These are phyloP conservation scores for Leccinum arenicola DNA, from an alignment of 768 basidiomycete genomes.

Conservation along the genomic window DNA sequence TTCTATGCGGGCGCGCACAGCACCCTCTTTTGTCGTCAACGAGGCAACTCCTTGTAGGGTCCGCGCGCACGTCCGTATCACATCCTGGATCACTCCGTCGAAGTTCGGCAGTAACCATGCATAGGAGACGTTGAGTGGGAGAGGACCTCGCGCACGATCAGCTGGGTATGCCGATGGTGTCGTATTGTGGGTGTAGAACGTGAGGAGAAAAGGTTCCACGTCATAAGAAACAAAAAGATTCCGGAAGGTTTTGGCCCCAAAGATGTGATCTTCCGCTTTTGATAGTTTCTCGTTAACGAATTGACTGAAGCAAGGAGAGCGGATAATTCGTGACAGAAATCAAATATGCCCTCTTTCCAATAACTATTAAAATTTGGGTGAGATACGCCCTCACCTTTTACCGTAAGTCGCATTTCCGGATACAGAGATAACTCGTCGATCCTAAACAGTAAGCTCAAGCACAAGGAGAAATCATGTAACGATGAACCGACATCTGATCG, in stretches of 20 bases:
- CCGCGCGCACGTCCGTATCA: constrained; percentile 35
- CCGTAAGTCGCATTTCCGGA: background rate
- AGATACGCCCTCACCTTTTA: constrained; percentile 1
- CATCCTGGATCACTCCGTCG: constrained; percentile 29
- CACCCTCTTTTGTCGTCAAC: constrained; percentile 29
- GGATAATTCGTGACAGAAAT: constrained; percentile 1
- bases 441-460: no score
- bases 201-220: constrained; percentile 46
- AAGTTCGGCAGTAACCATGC: background rate
- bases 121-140: constrained; percentile 47
- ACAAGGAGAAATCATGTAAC: no score
- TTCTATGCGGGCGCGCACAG: no score
- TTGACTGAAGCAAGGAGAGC: constrained; percentile 10
- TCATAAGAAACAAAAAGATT: constrained; percentile 4
- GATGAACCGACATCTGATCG: no score
- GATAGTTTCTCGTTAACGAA: constrained; percentile 8
- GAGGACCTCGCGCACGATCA: constrained; percentile 31
- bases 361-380: no score
- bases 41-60: constrained; percentile 38
- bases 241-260: constrained; percentile 1
- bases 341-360: no score
- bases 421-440: background rate
- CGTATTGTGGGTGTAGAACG: constrained; percentile 35
- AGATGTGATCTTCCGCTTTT: background rate
- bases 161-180: constrained; percentile 45